Evolutionary conservation across 192 early-diverging fungal species (phyloP).

Genomic region (Jimgerdemannia flammicorona): DNA sequence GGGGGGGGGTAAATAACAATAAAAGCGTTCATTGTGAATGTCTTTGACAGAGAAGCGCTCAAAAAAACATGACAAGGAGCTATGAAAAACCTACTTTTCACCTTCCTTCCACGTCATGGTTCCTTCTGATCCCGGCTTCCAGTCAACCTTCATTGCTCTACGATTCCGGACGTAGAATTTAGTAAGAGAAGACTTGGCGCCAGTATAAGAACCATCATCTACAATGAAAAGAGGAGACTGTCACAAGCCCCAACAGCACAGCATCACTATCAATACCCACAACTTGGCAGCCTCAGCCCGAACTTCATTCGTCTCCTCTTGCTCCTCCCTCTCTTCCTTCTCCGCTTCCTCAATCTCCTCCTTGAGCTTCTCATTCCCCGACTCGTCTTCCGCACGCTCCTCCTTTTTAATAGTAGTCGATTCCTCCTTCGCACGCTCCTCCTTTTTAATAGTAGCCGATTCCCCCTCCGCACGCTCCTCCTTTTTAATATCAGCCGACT

Average conservation of each 20-base stretch:
- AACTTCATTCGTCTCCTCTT: slow-evolving; percentile 7
- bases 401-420: background rate
- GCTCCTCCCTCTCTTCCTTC: slow-evolving; percentile 22
- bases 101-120: slow-evolving; percentile 26
- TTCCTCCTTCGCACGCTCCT: slow-evolving; percentile 5
- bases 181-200: background rate
- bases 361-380: background rate
- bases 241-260: background rate
- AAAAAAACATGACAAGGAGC: too few relatives aligned
- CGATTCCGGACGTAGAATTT: slow-evolving; percentile 3
- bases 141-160: slow-evolving; percentile 4
- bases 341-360: slow-evolving; percentile 23
- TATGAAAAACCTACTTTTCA: background rate
- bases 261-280: background rate
- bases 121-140: slow-evolving; percentile 7
- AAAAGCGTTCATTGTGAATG: background rate
- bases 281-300: slow-evolving; percentile 16
- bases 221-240: background rate
- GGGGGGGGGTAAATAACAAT: background rate
- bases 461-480: background rate
- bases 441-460: background rate
- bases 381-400: background rate
- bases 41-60: background rate
- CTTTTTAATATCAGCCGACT: too few relatives aligned
- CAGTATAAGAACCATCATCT: background rate